These are phyloP conservation scores for Reutealis trisperma DNA, from an alignment of 345 rosid genomes.

Conservation along the genomic window DNA sequence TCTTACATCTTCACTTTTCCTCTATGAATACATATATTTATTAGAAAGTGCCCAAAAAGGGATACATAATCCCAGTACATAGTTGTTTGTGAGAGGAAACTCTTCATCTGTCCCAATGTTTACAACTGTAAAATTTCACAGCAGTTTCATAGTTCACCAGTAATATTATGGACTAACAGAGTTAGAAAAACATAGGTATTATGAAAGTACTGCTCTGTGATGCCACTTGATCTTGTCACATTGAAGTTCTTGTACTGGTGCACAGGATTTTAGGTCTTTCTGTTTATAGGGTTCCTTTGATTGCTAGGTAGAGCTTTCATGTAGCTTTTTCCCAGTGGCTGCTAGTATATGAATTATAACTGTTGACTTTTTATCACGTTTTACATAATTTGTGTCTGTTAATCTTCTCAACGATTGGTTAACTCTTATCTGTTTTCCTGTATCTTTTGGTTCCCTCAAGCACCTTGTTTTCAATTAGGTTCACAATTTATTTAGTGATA, in stretches of 20 bases:
- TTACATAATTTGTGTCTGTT: background rate
- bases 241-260: background rate
- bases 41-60: background rate
- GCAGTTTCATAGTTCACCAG: background rate
- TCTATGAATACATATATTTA: background rate
- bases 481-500: slow-evolving; percentile 13
- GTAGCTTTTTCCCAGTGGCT: background rate
- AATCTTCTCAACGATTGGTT: background rate
- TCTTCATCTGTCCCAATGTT: background rate
- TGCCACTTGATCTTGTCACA: background rate
- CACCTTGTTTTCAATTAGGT: slow-evolving; percentile 12
- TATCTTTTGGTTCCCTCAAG: slow-evolving; percentile 10
- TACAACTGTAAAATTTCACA: background rate
- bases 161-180: background rate
- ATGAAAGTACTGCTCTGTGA: background rate
- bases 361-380: background rate
- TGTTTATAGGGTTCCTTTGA: background rate
- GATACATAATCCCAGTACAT: background rate
- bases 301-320: background rate
- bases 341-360: background rate
- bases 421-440: background rate
- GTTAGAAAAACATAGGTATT: background rate
- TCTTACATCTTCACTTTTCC: background rate
- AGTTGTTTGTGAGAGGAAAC: background rate
- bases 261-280: background rate